These are phyloP conservation scores for Lecanicillium sp. DNA, from an alignment of 2,329 filamentous ascomycete genomes.

Conservation along the genomic window DNA sequence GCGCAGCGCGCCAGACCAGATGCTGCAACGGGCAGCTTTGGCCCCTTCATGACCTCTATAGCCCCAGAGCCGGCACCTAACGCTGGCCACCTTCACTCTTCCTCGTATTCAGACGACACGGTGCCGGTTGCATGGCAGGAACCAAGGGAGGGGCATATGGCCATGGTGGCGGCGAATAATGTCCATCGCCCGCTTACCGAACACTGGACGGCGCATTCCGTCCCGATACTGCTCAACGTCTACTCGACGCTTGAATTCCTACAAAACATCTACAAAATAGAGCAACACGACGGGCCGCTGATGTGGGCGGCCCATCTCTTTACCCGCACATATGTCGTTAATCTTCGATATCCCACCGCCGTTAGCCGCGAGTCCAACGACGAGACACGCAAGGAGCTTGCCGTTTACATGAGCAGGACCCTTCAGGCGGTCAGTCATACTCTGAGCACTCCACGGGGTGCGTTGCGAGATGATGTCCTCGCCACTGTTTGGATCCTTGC, in stretches of 20 bases:
- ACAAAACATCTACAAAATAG: slow-evolving; percentile 18
- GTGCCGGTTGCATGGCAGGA: slow-evolving; percentile 7
- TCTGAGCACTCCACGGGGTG: slow-evolving; percentile 19
- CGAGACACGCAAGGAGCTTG: slow-evolving; percentile 24
- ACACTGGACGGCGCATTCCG: slow-evolving; percentile 30
- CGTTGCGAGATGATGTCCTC: slow-evolving; percentile 26
- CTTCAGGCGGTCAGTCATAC: slow-evolving; percentile 30
- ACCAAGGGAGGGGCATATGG: neutral
- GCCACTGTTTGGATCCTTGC: slow-evolving; percentile 32
- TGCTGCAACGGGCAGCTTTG: no score
- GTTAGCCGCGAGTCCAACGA: slow-evolving; percentile 15
- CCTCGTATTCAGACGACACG: slow-evolving; percentile 6
- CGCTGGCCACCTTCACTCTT: no score
- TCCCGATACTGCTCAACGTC: slow-evolving; percentile 30
- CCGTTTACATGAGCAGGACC: slow-evolving; percentile 27
- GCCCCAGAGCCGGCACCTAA: no score
- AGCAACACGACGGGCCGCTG: slow-evolving; percentile 24
- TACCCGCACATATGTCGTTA: slow-evolving; percentile 30
- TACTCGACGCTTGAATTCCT: slow-evolving; percentile 29
- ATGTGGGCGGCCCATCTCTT: slow-evolving; percentile 32
- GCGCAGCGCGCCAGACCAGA: no score
- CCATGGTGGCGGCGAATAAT: neutral
- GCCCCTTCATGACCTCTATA: no score
- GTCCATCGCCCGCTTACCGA: slow-evolving; percentile 17
- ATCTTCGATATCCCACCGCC: slow-evolving; percentile 24